These are phyloP conservation scores for Penicillium sp. DNA, from an alignment of 2,329 filamentous ascomycete species.

Conservation along the genomic window DNA sequence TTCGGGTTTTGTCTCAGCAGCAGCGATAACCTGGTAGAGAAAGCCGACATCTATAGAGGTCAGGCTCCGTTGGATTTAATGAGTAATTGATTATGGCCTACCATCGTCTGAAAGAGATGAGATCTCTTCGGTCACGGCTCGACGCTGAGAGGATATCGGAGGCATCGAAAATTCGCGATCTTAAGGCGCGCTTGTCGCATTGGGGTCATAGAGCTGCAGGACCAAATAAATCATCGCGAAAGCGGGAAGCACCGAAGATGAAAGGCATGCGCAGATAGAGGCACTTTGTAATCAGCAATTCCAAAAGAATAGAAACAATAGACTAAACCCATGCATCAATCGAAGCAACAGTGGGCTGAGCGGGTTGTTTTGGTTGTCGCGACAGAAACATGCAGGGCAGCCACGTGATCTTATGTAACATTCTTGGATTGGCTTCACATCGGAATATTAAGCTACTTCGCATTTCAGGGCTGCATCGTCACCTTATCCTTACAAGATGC, in stretches of 20 bases:
- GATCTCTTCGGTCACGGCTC: slow-evolving; percentile 35
- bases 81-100: slow-evolving; percentile 23
- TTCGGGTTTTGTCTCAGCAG: slow-evolving; percentile 59
- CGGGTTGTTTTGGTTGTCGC: slow-evolving; percentile 23
- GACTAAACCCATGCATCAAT: slow-evolving; percentile 1
- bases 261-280: slow-evolving; percentile 10
- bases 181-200: slow-evolving; percentile 39
- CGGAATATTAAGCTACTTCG: not conserved
- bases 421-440: slow-evolving; percentile 2
- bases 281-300: slow-evolving; percentile 6
- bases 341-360: not conserved
- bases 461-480: slow-evolving; percentile 1
- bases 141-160: slow-evolving; percentile 39
- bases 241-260: slow-evolving; percentile 9
- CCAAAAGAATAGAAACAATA: slow-evolving; percentile 5
- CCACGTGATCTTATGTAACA: slow-evolving; percentile 21
- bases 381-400: slow-evolving; percentile 17
- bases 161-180: slow-evolving; percentile 44
- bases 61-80: not conserved
- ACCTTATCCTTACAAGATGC: slow-evolving; percentile 28
- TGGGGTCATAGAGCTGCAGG: slow-evolving; percentile 36
- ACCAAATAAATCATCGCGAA: slow-evolving; percentile 36
- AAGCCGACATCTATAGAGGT: slow-evolving; percentile 60
- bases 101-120: slow-evolving; percentile 53
- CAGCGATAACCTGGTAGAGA: slow-evolving; percentile 65